Base-by-base conservation (phyloP, 495 filamentous ascomycete genomes). In the Aspergillus biplanus region DNA sequence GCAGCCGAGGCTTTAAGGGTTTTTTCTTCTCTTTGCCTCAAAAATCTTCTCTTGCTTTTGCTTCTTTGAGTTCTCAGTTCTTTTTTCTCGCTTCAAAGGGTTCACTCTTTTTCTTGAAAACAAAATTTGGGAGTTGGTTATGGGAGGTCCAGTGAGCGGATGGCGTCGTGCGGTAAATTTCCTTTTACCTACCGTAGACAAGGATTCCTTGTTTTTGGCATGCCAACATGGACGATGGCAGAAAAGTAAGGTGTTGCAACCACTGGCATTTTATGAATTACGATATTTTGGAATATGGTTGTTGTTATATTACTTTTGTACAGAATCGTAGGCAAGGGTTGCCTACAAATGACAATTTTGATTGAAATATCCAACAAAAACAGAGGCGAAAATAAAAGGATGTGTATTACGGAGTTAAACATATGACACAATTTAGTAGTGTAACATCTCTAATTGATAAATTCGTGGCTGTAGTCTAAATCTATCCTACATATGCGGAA, bases 1-100 rank as follows among this genome's bases (percentile, higher is more conserved):
- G 60, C 79, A 83, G 74, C 78, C 79, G 52, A 73, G 75, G 61
- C 71, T 82, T 67, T 82, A 78, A 63, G 13, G 42, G n/a, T 33
- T 56, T 16, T 44, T 31, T 46, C 11, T 15, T 9, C 16, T 35
- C 21, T 37, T 27, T 27, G 21, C 21, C 32, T 39, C 39, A 13
- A 44, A 44, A 13, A 44, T 44, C 3, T 11, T 44, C n/a, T 44
- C 5, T 39, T 39, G 37, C 37, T 44, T 44, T 56, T 42, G 11
- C n/a, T 4, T 21, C 27, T 54, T 27, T 54, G 32, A 44, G n/a
- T 44, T 44, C 39, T 11, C 39, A 44, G 5, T n/a, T 44, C 39
- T n/a, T 8, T 44, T 44, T n/a, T 44, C 7, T 11, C n/a, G n/a
- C n/a, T 44, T 44, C 21, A 2, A 27, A 27, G 21, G 39, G 12